These are phyloP conservation scores for Fusarium bactridioides DNA, from an alignment of 2,329 filamentous ascomycete species.

Conservation along the genomic window DNA sequence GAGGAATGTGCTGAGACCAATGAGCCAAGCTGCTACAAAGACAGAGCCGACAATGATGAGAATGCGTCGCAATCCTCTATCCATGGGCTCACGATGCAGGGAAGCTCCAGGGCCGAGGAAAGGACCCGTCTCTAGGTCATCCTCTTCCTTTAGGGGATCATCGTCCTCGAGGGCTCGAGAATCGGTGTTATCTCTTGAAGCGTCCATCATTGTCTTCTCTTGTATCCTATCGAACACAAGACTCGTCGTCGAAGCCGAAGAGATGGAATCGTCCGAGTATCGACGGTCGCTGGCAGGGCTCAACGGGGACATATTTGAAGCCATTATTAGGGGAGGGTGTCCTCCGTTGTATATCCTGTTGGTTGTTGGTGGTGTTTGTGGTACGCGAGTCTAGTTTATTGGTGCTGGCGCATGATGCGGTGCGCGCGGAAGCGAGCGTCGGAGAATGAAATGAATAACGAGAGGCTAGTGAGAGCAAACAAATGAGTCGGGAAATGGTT, in stretches of 20 bases:
- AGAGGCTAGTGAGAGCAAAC: constrained; percentile 15
- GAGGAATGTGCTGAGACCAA: constrained; percentile 73
- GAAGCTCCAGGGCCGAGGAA: constrained; percentile 55
- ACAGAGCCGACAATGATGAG: constrained; percentile 68
- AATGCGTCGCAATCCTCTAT: constrained; percentile 69
- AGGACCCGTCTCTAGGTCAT: constrained; percentile 60
- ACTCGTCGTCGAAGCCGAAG: constrained; percentile 85
- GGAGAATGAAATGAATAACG: constrained; percentile 1
- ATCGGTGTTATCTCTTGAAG: constrained; percentile 39
- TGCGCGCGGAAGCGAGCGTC: constrained; percentile 7
- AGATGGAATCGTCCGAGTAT: constrained; percentile 66
- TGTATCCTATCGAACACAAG: constrained; percentile 81
- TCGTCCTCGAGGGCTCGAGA: constrained; percentile 54
- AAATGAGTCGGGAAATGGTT: not conserved
- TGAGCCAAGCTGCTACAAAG: constrained; percentile 72
- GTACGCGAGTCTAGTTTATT: constrained; percentile 12
- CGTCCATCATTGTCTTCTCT: constrained; percentile 56
- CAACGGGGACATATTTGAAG: constrained; percentile 24
- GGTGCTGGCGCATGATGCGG: constrained; percentile 31
- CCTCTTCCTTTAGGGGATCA: constrained; percentile 48
- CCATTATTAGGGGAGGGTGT: constrained; percentile 18
- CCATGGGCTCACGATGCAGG: constrained; percentile 63
- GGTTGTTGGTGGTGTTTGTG: not conserved
- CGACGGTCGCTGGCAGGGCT: constrained; percentile 32
- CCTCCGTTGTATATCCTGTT: not conserved